phyloP scores from a whole-genome alignment of 106 monocot species.

The Gastrodia elata region DNA sequence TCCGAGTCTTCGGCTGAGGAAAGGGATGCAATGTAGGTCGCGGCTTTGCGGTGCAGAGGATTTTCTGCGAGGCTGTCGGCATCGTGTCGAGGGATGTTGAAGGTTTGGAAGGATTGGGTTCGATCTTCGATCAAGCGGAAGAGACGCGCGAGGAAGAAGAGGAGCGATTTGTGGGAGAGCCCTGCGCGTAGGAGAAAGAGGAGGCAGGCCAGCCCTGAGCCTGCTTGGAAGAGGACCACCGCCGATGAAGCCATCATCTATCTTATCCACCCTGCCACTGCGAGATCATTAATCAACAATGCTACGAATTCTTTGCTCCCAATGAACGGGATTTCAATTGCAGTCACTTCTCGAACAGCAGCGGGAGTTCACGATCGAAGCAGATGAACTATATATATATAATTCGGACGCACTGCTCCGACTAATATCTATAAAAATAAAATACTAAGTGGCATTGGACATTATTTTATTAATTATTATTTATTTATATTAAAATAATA shows the following conservation, averaged over 20 bases:
- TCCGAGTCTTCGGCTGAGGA: constrained; percentile 50
- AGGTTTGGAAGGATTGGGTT: constrained; percentile 33
- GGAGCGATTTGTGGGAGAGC: constrained; percentile 27
- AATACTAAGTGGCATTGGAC: no score
- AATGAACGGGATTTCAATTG: no score
- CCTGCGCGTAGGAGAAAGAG: constrained; percentile 28
- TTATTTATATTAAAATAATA: no score
- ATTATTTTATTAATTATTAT: no score
- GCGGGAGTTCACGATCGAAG: no score
- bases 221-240: neutral
- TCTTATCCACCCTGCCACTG: no score
- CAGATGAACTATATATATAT: no score
- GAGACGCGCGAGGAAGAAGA: constrained; percentile 9
- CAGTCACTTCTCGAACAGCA: no score
- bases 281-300: no score
- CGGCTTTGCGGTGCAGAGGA: constrained; percentile 54
- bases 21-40: constrained; percentile 39
- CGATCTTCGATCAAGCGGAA: constrained; percentile 30
- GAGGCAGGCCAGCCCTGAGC: neutral
- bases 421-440: no score
- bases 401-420: no score
- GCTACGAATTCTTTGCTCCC: no score
- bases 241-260: neutral
- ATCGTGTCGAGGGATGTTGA: constrained; percentile 40
- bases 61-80: constrained; percentile 32